Evolutionary conservation across 225 moss, liverwort and hornwort species (phyloP).

Genomic region (Ulota crispa): DNA sequence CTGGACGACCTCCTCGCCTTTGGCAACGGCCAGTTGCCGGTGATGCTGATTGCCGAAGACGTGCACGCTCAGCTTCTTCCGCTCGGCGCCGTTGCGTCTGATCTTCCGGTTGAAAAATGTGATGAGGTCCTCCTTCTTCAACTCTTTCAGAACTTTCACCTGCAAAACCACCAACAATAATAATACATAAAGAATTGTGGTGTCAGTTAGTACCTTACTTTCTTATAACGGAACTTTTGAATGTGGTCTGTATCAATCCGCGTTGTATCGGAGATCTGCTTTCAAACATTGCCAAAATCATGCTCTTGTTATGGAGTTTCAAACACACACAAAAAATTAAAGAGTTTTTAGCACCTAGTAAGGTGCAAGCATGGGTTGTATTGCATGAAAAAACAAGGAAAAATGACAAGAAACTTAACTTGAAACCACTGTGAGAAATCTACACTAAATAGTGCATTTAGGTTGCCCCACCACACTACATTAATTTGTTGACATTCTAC

Average conservation of each 20-base stretch:
- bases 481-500: too few species aligned
- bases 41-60: conserved; percentile 80
- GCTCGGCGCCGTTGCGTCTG: conserved; percentile 52
- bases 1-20: conserved; percentile 35
- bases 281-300: not conserved
- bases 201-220: not conserved
- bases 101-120: conserved; percentile 63
- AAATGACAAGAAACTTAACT: too few species aligned
- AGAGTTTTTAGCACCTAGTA: too few species aligned
- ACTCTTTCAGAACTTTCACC: conserved; percentile 57
- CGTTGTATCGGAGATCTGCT: not conserved
- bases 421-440: too few species aligned
- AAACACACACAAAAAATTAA: too few species aligned
- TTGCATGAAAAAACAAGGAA: too few species aligned
- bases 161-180: not conserved
- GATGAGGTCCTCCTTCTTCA: conserved; percentile 65
- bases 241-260: too few species aligned
- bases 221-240: too few species aligned
- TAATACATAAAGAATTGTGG: not conserved
- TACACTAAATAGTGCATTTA: too few species aligned
- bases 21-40: conserved; percentile 46
- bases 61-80: conserved; percentile 81
- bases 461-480: too few species aligned
- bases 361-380: too few species aligned
- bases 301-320: too few species aligned